Base-by-base conservation (phyloP, 2,329 filamentous ascomycete genomes). In the Aspergillus ustus region DNA sequence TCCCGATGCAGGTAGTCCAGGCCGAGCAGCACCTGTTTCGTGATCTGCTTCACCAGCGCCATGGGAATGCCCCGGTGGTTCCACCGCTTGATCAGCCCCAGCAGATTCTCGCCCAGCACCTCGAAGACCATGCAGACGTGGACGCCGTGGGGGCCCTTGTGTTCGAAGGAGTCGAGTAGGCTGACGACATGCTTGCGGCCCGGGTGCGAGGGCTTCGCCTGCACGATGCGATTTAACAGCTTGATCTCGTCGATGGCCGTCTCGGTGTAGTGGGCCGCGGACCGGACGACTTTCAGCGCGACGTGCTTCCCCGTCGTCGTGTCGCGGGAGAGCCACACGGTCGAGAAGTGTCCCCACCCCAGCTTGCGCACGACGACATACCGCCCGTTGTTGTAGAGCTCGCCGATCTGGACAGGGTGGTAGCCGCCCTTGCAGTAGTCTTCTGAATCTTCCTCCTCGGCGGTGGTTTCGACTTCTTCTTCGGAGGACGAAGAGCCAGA, bases 71-170 rank as follows among this genome's bases (percentile, higher is more conserved):
- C 95, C 63, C 95, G 87, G 77, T 98, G 95, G 77, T 98, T 97
- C 93, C 94, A 98, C 71, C 92, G 89, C 86, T 98, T 98, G 84
- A 99, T 97, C 74, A 99, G 80, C 28, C 95, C 94, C 57, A 98
- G 82, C 66, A 98, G 80, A 74, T 98, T 98, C 84, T 98, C 93
- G 57, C 95, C 95, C 60, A 99, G 80, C 3, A 99, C 95, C 78
- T 99, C 95, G 72, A 99, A 99, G 7, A 99, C 95, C 94, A 99
- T 98, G 82, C 95, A 99, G 62, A 98, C 93, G 74, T 99, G 95
- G 55, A 92, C 91, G 52, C 95, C 95, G 73, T 99, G 96, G 48
- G 94, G 94, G 9, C 95, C 95, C 78, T 96, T 96, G 81, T 98
- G 95, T 76, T 97, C 94, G 77, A 99, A 99, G 0, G 92, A 97